Percentiles rank a stretch among this genome's conserved stretches.
Conservation (phyloP, 306 rosid genomes). For the Boehmeria nivea region DNA sequence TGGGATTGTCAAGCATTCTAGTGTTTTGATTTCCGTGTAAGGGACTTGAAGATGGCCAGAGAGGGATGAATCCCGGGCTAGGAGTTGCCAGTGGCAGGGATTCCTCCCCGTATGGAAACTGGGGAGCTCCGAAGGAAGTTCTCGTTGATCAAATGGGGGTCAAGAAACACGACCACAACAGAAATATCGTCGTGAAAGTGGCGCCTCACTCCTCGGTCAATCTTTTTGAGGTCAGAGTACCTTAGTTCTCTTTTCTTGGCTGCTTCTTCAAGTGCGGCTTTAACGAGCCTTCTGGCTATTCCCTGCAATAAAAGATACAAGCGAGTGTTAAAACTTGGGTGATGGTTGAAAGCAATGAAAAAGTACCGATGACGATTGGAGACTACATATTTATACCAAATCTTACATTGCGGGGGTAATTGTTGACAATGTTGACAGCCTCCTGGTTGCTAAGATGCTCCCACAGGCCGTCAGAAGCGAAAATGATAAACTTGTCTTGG, state of each 20-base stretch:
- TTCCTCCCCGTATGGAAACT: slow-evolving; percentile 63
- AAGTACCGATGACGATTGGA: background rate
- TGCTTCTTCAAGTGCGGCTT: slow-evolving; percentile 75
- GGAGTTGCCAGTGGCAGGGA: slow-evolving; percentile 32
- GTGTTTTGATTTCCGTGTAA: background rate
- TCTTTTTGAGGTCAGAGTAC: slow-evolving; percentile 59
- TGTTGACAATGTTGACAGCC: slow-evolving; percentile 62
- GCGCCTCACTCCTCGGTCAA: slow-evolving; percentile 73
- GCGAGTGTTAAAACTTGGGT: background rate
- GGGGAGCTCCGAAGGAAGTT: slow-evolving; percentile 35
- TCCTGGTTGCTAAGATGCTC: slow-evolving; percentile 80
- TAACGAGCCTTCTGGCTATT: slow-evolving; percentile 55
- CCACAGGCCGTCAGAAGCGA: slow-evolving; percentile 92
- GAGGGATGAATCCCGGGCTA: slow-evolving; percentile 17
- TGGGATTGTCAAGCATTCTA: background rate
- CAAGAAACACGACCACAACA: slow-evolving; percentile 65
- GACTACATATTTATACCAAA: background rate
- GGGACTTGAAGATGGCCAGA: background rate
- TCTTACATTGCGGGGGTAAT: slow-evolving; percentile 49
- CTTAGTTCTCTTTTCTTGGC: slow-evolving; percentile 86
- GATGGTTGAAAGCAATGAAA: background rate
- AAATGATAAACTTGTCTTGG: slow-evolving; percentile 66
- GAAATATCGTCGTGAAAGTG: slow-evolving; percentile 86
- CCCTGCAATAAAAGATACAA: slow-evolving; percentile 37
- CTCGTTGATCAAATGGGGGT: slow-evolving; percentile 29